Percentiles rank a stretch among this genome's conserved stretches.
These are phyloP conservation scores for Berkeleyomyces rouxiae DNA, from an alignment of 2,329 filamentous ascomycete genomes.

Conservation along the genomic window DNA sequence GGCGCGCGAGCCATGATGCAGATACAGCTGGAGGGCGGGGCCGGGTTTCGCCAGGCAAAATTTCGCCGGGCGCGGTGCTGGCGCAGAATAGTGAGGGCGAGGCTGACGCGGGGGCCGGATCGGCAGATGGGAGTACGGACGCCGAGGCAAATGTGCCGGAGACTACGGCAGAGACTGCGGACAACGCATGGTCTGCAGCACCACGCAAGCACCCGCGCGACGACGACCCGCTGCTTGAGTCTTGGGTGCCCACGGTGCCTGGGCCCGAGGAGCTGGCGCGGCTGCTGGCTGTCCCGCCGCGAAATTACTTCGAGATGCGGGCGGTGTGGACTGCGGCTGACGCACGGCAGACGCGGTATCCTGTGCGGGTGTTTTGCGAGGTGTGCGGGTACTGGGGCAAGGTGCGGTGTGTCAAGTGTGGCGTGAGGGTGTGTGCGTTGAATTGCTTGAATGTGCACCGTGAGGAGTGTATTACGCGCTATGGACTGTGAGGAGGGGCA, in stretches of 20 bases:
- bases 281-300: slow-evolving; percentile 45
- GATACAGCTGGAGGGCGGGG: not conserved
- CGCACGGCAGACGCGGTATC: slow-evolving; percentile 27
- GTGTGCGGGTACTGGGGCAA: slow-evolving; percentile 72
- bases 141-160: not conserved
- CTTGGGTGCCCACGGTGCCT: slow-evolving; percentile 40
- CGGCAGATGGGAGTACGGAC: not conserved
- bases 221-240: slow-evolving; percentile 39
- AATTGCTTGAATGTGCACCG: slow-evolving; percentile 57
- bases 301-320: slow-evolving; percentile 50
- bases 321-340: slow-evolving; percentile 26
- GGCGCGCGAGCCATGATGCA: not conserved
- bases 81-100: not conserved
- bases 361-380: slow-evolving; percentile 53
- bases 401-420: slow-evolving; percentile 61
- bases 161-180: not conserved
- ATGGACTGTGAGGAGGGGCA: slow-evolving; percentile 28
- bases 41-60: not conserved
- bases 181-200: not conserved
- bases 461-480: slow-evolving; percentile 53
- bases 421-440: slow-evolving; percentile 59
- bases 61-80: not conserved
- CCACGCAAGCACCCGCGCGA: slow-evolving; percentile 30
- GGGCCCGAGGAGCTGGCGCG: slow-evolving; percentile 44
- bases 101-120: not conserved